Base-by-base conservation (phyloP, 176 grass and related monocot species). In the Tuctoria greenei region DNA sequence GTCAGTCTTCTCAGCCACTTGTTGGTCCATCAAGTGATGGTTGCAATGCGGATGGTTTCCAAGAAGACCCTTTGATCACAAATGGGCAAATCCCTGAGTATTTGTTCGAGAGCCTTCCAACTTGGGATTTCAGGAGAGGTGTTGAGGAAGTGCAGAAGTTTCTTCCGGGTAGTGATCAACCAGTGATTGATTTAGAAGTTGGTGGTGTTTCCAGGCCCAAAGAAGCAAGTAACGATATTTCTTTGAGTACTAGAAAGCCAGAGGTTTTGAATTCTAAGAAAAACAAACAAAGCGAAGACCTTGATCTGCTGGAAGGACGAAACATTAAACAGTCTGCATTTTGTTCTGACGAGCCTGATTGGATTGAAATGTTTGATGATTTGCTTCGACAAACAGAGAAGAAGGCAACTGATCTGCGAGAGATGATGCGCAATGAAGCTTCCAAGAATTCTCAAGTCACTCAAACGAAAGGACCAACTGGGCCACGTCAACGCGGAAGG, bases 101-200 rank as follows among this genome's bases (percentile, higher is more conserved):
- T 67, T 81, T 97, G 78, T 85, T 91, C 7, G 88, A 89, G 84
- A 88, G 88, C 84, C 79, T 93, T 51, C 91, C 88, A n/a, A 92
- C 88, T 61, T 97, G 91, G 91, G 84, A 97, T 79, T 97, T 97
- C 68, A 89, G 86, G 80, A 93, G 79, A 85, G 95, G 95, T 36
- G 72, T 82, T 1, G 91, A 97, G 79, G 88, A 97, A 84, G 88
- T 86, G 9, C 62, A 34, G 40, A 97, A 93, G 81, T 91, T 91
- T 71, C 84, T 92, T 41, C 94, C 86, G 1, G 58, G 51, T 13
- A 70, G 31, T 62, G 65, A 88, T 72, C 89, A 69, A 69, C 25
- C 90, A 45, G 61, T 66, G 2, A 83, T 89, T 71, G 82, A 89
- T 67, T 87, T 93, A 70, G 71, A 91, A 62, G 71, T 72, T 44